Percentiles rank a stretch among this genome's conserved stretches.
phyloP scores from a whole-genome alignment of 257 asterid species.

The Thymus quinquecostatus region DNA sequence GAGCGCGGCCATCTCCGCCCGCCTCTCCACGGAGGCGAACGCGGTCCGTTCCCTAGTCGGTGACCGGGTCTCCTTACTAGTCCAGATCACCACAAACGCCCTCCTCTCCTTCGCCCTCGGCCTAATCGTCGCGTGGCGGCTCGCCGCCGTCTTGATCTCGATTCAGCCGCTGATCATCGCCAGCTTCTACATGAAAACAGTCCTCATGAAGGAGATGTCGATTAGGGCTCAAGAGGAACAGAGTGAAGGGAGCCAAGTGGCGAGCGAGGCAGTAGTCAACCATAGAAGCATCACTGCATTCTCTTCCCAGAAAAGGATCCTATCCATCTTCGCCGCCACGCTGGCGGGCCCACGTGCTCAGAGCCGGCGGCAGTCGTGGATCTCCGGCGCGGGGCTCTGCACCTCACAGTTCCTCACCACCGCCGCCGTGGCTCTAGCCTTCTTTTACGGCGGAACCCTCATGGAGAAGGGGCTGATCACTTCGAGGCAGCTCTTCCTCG shows the following conservation, averaged over 20 bases:
- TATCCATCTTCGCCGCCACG: conserved; percentile 21
- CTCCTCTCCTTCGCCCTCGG: conserved; percentile 44
- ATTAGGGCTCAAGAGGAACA: conserved; percentile 38
- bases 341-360: conserved; percentile 42
- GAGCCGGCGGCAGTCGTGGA: conserved; percentile 58
- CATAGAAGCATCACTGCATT: conserved; percentile 25
- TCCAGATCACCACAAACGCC: conserved; percentile 44
- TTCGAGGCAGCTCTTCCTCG: conserved; percentile 18
- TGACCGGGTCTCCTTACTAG: conserved; percentile 46
- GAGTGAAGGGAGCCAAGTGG: conserved; percentile 54
- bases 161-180: conserved; percentile 48
- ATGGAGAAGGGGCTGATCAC: conserved; percentile 29
- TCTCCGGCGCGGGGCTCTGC: conserved; percentile 47
- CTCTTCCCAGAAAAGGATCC: conserved; percentile 37
- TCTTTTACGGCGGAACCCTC: conserved; percentile 58
- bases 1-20: conserved; percentile 50
- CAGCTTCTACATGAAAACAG: conserved; percentile 37
- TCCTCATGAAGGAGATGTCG: conserved; percentile 17
- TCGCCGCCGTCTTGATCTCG: conserved; percentile 43
- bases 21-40: conserved; percentile 51
- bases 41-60: conserved; percentile 54
- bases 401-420: conserved; percentile 45
- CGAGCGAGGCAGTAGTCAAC: conserved; percentile 55
- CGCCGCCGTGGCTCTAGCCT: conserved; percentile 41
- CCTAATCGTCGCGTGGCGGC: conserved; percentile 46